phyloP scores from a whole-genome alignment of 2,329 filamentous ascomycete species.

The Penicillium sp. region DNA sequence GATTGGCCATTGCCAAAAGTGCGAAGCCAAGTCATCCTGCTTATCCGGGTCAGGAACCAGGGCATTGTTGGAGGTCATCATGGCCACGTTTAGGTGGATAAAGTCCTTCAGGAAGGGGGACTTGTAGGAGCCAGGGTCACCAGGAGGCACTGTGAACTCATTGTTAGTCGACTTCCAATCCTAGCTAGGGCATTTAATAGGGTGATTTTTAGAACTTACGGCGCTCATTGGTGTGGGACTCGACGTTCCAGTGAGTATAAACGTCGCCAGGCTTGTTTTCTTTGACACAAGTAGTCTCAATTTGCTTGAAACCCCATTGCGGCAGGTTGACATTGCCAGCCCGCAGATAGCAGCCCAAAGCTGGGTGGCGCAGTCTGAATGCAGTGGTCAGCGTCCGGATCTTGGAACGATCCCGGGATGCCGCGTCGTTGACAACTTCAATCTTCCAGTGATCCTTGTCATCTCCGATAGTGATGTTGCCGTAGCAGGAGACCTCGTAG shows the following conservation, averaged over 20 bases:
- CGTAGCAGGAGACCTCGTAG: constrained; percentile 92
- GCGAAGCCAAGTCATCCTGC: constrained; percentile 94
- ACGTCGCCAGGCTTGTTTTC: constrained; percentile 88
- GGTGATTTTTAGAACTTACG: constrained; percentile 59
- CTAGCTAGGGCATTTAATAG: not conserved
- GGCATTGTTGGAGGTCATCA: constrained; percentile 99
- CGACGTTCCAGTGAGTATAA: constrained; percentile 99
- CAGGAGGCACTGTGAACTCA: constrained; percentile 68
- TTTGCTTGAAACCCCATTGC: constrained; percentile 99
- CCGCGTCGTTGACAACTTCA: constrained; percentile 87
- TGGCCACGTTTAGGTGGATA: constrained; percentile 95
- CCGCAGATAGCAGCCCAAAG: constrained; percentile 87
- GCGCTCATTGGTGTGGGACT: constrained; percentile 91
- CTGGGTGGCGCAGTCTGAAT: constrained; percentile 82
- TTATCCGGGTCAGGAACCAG: constrained; percentile 97
- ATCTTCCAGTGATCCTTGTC: constrained; percentile 97
- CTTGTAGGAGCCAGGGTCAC: constrained; percentile 88
- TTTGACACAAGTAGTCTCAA: constrained; percentile 94
- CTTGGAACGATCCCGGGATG: constrained; percentile 79
- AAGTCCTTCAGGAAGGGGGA: constrained; percentile 98
- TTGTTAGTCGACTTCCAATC: constrained; percentile 8
- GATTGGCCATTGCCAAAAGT: constrained; percentile 98
- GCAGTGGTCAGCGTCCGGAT: constrained; percentile 90
- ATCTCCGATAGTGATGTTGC: constrained; percentile 91
- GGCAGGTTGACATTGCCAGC: constrained; percentile 95